Evolutionary conservation across 345 rosid genomes (phyloP), one percentile per base, ranked within the genome.

Genomic region (Litchi chinensis): DNA sequence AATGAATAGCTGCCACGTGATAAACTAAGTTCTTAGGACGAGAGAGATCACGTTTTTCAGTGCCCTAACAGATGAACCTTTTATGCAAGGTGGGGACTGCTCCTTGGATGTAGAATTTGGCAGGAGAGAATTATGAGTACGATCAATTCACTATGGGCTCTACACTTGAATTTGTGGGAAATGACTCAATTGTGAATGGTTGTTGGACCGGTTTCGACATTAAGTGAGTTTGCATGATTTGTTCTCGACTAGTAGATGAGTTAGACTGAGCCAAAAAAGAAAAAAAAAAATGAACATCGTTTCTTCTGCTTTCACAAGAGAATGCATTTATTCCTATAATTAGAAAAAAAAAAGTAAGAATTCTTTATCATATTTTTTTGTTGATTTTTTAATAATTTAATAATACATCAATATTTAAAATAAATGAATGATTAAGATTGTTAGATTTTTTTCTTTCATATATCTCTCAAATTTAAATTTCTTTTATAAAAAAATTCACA

Each of bases 1-100:
- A 76, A 65, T 67, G 4, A 63, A 6, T 13, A 22, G 4, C 3
- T 19, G 79, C 74, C 83, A 74, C 85, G 79, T 43, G 65, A 68
- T 2, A 0, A 0, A 1, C 3, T 2, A 13, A 7, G n/a, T 1
- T 5, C 2, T 8, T 5, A 5, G 16, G 50, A 26, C 21, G 56
- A 16, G 76, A 70, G 21, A 37, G 65, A 32, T 74, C 83, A 79
- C 83, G 85, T 82, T 81, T 63, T 77, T 63, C n/a, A n/a, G 78
- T 48, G 40, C 75, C 87, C 84, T 0, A 71, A 76, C 87, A 18
- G 73, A 73, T 67, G 71, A 37, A 68, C 82, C 80, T 41, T 8
- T 0, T 16, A 37, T 52, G 50, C 57, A 76, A 41, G 77, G 82
- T 79, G 81, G 76, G 37, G 26, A 37, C 9, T 26, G 0, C 24